Evolutionary conservation across 192 early-diverging fungal genomes (phyloP).

Genomic region (Irineochytrium annulatum): DNA sequence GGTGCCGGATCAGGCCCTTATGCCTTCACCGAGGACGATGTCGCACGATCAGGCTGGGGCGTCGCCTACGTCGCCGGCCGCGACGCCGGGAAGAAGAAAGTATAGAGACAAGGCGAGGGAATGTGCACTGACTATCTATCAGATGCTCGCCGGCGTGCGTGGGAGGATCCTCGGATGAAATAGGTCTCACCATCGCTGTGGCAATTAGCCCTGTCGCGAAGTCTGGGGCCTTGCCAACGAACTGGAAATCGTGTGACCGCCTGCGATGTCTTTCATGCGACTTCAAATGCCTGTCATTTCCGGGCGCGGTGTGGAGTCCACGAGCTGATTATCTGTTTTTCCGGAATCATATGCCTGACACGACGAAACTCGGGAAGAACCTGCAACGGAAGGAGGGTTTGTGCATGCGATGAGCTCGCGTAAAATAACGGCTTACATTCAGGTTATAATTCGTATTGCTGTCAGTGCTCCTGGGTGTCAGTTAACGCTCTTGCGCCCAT

Average conservation of each 20-base stretch:
- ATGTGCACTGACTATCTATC: no score
- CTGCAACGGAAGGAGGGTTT: conserved; percentile 6
- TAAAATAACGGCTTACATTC: not conserved
- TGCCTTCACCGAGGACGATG: no score
- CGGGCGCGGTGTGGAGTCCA: conserved; percentile 14
- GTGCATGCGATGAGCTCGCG: not conserved
- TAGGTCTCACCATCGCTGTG: not conserved
- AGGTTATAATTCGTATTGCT: conserved; percentile 22
- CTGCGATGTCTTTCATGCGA: conserved; percentile 20
- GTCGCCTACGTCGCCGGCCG: no score
- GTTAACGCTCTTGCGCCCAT: not conserved
- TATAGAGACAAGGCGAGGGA: no score
- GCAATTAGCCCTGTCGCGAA: not conserved
- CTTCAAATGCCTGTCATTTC: not conserved
- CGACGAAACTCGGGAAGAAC: conserved; percentile 12
- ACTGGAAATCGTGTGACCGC: conserved; percentile 7
- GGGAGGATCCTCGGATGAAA: conserved; percentile 9
- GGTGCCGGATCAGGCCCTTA: not conserved
- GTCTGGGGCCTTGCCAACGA: conserved; percentile 7
- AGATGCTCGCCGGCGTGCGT: conserved; percentile 23
- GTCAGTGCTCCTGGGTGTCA: conserved; percentile 21
- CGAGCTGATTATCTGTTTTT: conserved; percentile 26
- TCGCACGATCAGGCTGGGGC: no score
- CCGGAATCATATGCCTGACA: conserved; percentile 28
- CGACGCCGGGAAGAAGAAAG: no score